Evolutionary conservation across 768 basidiomycete species (phyloP).

Genomic region (Pulveroboletus sp.): DNA sequence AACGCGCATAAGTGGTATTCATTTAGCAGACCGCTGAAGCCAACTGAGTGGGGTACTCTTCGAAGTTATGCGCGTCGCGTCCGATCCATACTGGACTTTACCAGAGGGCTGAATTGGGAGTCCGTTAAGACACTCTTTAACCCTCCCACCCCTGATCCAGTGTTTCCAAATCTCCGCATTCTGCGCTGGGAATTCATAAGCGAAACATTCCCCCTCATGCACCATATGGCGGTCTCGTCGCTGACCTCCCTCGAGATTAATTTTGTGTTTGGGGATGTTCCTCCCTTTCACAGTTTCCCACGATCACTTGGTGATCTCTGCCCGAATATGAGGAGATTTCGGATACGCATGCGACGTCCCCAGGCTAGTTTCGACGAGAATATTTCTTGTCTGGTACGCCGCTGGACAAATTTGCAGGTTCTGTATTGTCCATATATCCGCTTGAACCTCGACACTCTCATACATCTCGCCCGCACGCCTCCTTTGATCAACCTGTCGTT

Average conservation of each 20-base stretch:
- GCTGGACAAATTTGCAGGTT: constrained; percentile 14
- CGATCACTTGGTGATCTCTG: constrained; percentile 15
- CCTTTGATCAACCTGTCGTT: constrained; percentile 11
- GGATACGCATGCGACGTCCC: constrained; percentile 14
- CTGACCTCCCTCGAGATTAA: constrained; percentile 19
- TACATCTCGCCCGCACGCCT: constrained; percentile 13
- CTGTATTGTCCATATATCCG: constrained; percentile 11
- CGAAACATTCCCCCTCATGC: constrained; percentile 14
- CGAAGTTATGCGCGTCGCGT: constrained; percentile 10
- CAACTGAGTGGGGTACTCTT: constrained; percentile 9
- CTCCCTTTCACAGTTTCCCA: constrained; percentile 16
- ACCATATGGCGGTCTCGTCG: constrained; percentile 10
- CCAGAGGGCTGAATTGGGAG: constrained; percentile 15
- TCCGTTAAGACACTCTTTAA: constrained; percentile 15
- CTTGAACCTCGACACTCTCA: constrained; percentile 12
- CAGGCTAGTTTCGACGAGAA: constrained; percentile 8
- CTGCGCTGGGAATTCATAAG: constrained; percentile 19
- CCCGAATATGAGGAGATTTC: constrained; percentile 10
- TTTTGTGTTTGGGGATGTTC: constrained; percentile 16
- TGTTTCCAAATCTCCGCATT: constrained; percentile 18
- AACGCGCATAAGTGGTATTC: constrained; percentile 10
- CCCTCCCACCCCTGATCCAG: constrained; percentile 11
- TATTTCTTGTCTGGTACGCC: constrained; percentile 10
- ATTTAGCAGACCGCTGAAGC: constrained; percentile 10
- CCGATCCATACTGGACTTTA: constrained; percentile 11